Percentiles rank a stretch among this genome's conserved stretches.
phyloP scores from a whole-genome alignment of 495 filamentous ascomycete genomes.

The Chaetomium fimeti region DNA sequence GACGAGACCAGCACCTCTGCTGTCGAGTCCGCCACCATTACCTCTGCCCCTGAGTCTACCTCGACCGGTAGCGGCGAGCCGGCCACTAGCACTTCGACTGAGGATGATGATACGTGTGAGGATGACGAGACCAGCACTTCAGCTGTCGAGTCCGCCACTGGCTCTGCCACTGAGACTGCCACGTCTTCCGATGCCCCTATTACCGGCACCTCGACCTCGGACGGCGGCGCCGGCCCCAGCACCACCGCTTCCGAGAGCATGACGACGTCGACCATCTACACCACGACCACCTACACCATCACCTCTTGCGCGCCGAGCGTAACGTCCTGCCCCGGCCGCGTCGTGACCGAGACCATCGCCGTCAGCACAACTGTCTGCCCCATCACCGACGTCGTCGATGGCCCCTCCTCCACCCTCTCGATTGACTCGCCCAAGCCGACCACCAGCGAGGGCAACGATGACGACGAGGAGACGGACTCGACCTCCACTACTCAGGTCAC shows the following conservation, averaged over 20 bases:
- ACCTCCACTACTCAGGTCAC: constrained; percentile 17
- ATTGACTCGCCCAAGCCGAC: constrained; percentile 33
- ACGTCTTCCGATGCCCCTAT: not conserved
- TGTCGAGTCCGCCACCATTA: not conserved
- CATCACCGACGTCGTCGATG: constrained; percentile 30
- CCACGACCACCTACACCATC: constrained; percentile 55
- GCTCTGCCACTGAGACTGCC: not conserved
- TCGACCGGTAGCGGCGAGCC: not conserved
- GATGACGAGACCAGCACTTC: constrained; percentile 21
- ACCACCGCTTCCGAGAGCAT: constrained; percentile 16
- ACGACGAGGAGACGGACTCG: not conserved
- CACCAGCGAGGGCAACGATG: constrained; percentile 23
- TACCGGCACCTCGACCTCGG: not conserved
- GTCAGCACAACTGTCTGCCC: constrained; percentile 48
- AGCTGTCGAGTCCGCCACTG: not conserved
- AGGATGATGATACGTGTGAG: constrained; percentile 21
- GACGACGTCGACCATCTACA: constrained; percentile 45
- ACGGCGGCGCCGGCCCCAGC: not conserved
- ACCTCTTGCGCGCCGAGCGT: constrained; percentile 59
- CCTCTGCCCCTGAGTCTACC: not conserved
- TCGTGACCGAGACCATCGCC: constrained; percentile 43
- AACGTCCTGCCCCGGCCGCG: constrained; percentile 50
- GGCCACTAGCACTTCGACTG: not conserved
- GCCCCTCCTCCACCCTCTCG: constrained; percentile 14
- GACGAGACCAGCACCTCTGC: not conserved